Base-by-base conservation (phyloP, 805 yeast genomes). In the Kockiozyma suomiensis region DNA sequence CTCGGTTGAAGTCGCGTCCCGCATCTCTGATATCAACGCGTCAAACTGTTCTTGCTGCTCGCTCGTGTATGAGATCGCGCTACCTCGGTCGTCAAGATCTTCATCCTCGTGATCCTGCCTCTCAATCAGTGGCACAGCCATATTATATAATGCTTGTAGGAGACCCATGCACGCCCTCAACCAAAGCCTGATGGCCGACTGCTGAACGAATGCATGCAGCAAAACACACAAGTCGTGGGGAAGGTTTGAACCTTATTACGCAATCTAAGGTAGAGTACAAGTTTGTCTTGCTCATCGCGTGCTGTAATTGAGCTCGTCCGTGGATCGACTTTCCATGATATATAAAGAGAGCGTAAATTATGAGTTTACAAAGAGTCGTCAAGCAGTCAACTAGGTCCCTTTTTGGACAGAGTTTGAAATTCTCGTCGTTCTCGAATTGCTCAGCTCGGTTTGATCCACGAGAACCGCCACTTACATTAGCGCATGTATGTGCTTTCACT, bases 381-480 rank as follows among this genome's bases (percentile, higher is more conserved):
- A n/a, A 17, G 42, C 19, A 21, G 42, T 38, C 42, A 13, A 21
- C 10, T 2, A 38, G 19, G 19, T n/a, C 7, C 8, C 42, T n/a
- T 15, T 17, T 12, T 15, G 42, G 19, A 4, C 42, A 38, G 19
- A 4, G 19, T 15, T 8, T 10, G 42, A n/a, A 21, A 12, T 35
- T 49, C 26, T 49, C 53, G n/a, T 37, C 42, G 40, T 2, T 41
- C 6, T 13, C 43, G 33, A 19, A 15, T 8, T 37, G 32, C 21
- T 12, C 21, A 1, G 53, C 53, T 37, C 32, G 53, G 17, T 37
- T 17, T 37, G 53, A 49, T 37, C 43, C 53, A 4, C 21, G 23
- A 10, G 38, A 50, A 30, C 54, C 54, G 38, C 54, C 54, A 26
- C 51, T 54, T n/a, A 38, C 58, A 17, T 35, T 58, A 12, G 61